phyloP scores from a whole-genome alignment of 768 basidiomycete genomes.

The Tulasnella sp. region DNA sequence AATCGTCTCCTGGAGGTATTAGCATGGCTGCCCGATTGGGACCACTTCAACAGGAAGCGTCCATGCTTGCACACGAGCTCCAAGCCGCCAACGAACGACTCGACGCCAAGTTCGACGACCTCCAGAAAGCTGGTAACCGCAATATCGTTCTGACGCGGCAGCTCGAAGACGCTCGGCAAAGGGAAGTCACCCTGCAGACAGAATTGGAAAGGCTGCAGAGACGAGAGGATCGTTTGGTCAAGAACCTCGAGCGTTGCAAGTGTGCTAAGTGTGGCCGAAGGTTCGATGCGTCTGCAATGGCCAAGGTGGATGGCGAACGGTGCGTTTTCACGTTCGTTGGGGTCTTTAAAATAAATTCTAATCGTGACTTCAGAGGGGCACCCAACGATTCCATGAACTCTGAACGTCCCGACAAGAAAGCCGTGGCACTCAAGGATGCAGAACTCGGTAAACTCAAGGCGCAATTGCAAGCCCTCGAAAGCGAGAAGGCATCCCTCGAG shows the following conservation, averaged over 20 bases:
- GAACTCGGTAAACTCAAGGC: conserved; percentile 62
- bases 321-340: background rate
- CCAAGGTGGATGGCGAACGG: background rate
- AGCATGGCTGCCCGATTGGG: background rate
- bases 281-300: conserved; percentile 26
- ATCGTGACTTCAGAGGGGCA: background rate
- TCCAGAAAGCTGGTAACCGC: conserved; percentile 74
- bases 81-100: conserved; percentile 69
- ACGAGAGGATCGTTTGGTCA: conserved; percentile 49
- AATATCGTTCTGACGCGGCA: conserved; percentile 38
- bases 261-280: conserved; percentile 24
- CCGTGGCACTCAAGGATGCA: conserved; percentile 53
- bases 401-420: conserved; percentile 19
- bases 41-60: conserved; percentile 10
- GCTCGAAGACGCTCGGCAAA: conserved; percentile 55
- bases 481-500: conserved; percentile 69
- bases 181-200: conserved; percentile 58
- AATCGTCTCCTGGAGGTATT: background rate
- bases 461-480: conserved; percentile 65
- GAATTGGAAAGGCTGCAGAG: conserved; percentile 62
- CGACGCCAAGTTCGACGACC: conserved; percentile 81
- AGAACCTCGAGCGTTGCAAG: conserved; percentile 26
- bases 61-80: conserved; percentile 17
- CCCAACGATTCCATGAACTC: conserved; percentile 5
- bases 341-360: background rate